Evolutionary conservation across 2,329 filamentous ascomycete genomes (phyloP).

Genomic region (Talaromyces albobiverticillius): DNA sequence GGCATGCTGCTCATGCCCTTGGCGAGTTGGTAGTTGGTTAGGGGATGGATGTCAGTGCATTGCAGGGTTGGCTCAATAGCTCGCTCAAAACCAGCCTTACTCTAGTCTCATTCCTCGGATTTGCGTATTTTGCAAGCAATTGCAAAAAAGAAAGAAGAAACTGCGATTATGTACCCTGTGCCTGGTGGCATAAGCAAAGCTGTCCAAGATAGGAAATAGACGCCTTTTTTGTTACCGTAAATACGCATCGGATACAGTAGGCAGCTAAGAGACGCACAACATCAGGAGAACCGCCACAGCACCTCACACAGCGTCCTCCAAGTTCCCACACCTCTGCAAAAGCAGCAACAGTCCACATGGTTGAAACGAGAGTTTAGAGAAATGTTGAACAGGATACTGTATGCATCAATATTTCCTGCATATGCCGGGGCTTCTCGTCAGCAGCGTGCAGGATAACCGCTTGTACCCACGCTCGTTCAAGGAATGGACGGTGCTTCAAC

Average conservation of each 20-base stretch:
- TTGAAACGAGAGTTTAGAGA: not conserved
- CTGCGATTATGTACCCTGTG: too few relatives aligned
- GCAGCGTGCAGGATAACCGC: conserved; percentile 1
- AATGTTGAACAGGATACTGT: not conserved
- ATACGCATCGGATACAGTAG: too few relatives aligned
- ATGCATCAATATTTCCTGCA: conserved; percentile 1
- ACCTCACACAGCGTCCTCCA: not conserved
- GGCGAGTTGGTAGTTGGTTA: too few relatives aligned
- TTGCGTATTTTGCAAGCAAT: not conserved
- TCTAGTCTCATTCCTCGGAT: not conserved
- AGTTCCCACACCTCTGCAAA: not conserved
- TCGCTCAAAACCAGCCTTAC: not conserved
- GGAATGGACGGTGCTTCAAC: not conserved
- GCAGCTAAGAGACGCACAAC: not conserved
- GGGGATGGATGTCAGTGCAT: not conserved
- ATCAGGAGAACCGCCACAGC: not conserved
- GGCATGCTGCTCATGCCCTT: not conserved
- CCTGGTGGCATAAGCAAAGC: not conserved
- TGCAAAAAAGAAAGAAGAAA: not conserved
- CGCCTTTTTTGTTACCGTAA: not conserved
- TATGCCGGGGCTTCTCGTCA: not conserved
- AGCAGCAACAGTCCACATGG: conserved; percentile 4
- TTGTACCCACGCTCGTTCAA: not conserved
- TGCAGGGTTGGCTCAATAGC: not conserved
- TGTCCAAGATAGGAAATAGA: not conserved